Evolutionary conservation across 176 grass and related monocot genomes (phyloP), one percentile per base, ranked within the genome.

Genomic region (Cocos nucifera): DNA sequence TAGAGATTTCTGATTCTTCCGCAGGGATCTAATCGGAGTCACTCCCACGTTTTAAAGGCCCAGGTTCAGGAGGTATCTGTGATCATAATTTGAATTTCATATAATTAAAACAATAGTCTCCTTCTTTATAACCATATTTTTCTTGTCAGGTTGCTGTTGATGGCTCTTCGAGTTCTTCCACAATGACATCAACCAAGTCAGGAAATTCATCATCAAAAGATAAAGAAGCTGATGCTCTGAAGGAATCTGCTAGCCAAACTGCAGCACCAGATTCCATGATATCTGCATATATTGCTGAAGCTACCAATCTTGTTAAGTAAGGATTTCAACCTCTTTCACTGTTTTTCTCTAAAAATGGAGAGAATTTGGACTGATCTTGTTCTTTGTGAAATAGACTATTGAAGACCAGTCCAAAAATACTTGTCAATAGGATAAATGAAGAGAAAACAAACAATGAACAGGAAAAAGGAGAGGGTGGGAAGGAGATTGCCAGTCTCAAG

Each of bases 231-330:
- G 50, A 23, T 32, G 5, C 20, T 9, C 22, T 54, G 4, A 52
- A 73, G 15, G 26, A 57, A 64, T 77, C 73, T 49, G 9, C 24
- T 64, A 22, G 6, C 19, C 55, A 75, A 65, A 58, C 62, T 58
- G 53, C 54, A 22, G 19, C 67, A 62, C 54, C 66, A 56, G 79
- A 77, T 22, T 52, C 79, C 32, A 65, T 50, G 0, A 77, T 77
- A 61, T 72, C 79, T 56, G 49, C 67, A 64, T 82, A 68, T 55
- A 77, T 82, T 61, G 73, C 57, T 73, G 79, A 82, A 64, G 79
- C 67, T 16, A 56, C 67, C 51, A 57, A 63, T 49, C 79, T 82
- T 67, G 70, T 82, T 15, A 72, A 72, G 79, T 82, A 82, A 72
- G 56, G 49, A 26, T 54, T 54, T 17, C 21, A 54, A 59, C 16